Evolutionary conservation across 306 rosid genomes (phyloP).

Genomic region (Sesbania bispinosa): DNA sequence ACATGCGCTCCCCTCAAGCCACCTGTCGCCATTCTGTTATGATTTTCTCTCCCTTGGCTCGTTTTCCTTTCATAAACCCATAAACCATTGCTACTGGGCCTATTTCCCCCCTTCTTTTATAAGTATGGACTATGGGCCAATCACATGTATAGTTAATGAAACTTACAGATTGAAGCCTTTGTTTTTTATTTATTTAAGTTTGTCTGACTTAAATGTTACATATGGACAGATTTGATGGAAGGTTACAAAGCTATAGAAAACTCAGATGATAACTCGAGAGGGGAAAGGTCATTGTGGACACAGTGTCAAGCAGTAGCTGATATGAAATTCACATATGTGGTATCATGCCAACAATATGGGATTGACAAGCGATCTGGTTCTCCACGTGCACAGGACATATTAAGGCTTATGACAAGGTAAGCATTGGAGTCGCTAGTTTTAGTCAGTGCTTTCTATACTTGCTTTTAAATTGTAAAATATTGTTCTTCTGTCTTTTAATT

Average conservation of each 20-base stretch:
- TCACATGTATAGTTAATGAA: neutral
- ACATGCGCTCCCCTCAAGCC: too few species aligned
- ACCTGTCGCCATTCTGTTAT: too few species aligned
- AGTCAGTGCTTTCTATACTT: neutral
- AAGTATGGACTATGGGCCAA: too few species aligned
- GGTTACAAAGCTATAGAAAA: conserved; percentile 93
- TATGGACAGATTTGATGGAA: conserved; percentile 80
- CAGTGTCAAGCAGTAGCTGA: conserved; percentile 97
- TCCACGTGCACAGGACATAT: conserved; percentile 74
- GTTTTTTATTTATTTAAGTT: conserved; percentile 12
- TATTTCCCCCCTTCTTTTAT: neutral
- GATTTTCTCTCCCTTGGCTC: too few species aligned
- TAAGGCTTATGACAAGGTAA: conserved; percentile 90
- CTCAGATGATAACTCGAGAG: conserved; percentile 67
- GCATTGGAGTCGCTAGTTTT: conserved; percentile 4
- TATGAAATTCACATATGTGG: conserved; percentile 93
- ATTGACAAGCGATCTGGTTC: conserved; percentile 90
- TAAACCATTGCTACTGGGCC: too few species aligned
- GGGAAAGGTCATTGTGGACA: conserved; percentile 80
- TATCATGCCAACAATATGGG: conserved; percentile 93
- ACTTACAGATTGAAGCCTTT: neutral
- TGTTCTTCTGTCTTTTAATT: neutral
- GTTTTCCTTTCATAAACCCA: too few species aligned
- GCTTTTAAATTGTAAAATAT: conserved; percentile 1
- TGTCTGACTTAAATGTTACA: conserved; percentile 14